Conservation (phyloP, 2,329 filamentous ascomycete species). For the Colletotrichum gloeosporioides region DNA sequence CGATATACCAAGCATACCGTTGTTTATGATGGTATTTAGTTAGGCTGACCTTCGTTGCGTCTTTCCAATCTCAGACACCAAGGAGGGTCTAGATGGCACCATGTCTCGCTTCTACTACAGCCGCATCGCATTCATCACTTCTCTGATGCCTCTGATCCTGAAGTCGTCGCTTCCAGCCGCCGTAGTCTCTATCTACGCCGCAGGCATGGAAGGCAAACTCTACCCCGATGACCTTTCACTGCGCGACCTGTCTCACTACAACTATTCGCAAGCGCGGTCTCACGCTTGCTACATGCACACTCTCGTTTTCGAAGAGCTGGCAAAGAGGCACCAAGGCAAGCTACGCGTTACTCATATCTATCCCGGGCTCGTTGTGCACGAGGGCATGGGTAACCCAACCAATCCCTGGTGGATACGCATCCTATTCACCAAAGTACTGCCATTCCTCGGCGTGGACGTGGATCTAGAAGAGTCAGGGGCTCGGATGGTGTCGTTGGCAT, state of each 20-base stretch:
- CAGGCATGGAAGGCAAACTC: not conserved
- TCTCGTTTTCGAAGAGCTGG: not conserved
- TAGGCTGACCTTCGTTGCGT: not conserved
- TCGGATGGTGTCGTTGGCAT: not conserved
- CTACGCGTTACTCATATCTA: not conserved
- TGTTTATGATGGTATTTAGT: accelerated
- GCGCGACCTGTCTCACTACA: not conserved
- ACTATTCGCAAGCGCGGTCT: not conserved
- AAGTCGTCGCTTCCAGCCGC: not conserved
- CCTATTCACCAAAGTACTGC: not conserved
- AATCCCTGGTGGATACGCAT: not conserved
- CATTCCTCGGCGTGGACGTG: not conserved
- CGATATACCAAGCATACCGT: not conserved
- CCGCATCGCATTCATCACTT: not conserved
- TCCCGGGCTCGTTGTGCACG: not conserved
- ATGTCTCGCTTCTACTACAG: not conserved
- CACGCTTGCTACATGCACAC: not conserved
- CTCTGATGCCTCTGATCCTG: not conserved
- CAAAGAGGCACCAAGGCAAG: not conserved
- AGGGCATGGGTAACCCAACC: not conserved
- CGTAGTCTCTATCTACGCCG: not conserved
- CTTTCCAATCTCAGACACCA: not conserved
- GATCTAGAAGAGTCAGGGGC: not conserved
- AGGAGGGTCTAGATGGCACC: not conserved
- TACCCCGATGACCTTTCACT: not conserved